A percentile compares a stretch with the other conserved stretches of the same genome.
These are phyloP conservation scores for Colletotrichum sp. DNA, from an alignment of 2,329 filamentous ascomycete species.

Conservation along the genomic window DNA sequence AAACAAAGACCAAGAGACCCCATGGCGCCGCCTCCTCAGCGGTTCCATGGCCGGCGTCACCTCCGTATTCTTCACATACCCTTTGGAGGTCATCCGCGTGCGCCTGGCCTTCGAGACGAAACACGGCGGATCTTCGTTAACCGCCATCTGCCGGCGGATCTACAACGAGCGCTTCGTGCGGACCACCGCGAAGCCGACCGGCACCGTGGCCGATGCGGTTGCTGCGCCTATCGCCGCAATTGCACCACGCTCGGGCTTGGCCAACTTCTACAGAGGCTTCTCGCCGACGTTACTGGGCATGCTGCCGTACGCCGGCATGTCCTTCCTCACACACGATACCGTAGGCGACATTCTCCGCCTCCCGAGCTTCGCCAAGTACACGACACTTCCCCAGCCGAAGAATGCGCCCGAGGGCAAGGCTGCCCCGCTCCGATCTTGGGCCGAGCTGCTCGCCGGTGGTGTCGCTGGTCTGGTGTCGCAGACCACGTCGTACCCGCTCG, in stretches of 20 bases:
- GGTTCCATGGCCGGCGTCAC: constrained; percentile 83
- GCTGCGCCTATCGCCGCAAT: constrained; percentile 48
- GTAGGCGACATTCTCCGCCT: constrained; percentile 82
- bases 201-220: constrained; percentile 46
- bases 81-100: constrained; percentile 90
- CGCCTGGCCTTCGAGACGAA: constrained; percentile 95
- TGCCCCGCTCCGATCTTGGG: constrained; percentile 80
- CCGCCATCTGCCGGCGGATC: constrained; percentile 83
- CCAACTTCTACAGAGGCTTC: constrained; percentile 97
- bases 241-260: constrained; percentile 69
- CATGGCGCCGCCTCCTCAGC: constrained; percentile 74
- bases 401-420: constrained; percentile 64
- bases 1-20: constrained; percentile 76
- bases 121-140: constrained; percentile 71
- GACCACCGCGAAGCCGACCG: constrained; percentile 34
- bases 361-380: constrained; percentile 71
- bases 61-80: constrained; percentile 95
- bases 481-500: constrained; percentile 90
- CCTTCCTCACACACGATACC: constrained; percentile 94
- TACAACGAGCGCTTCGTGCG: constrained; percentile 74
- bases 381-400: constrained; percentile 71
- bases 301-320: constrained; percentile 95
- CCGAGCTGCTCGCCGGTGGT: constrained; percentile 84
- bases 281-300: constrained; percentile 89
- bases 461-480: constrained; percentile 89